These are phyloP conservation scores for Boletellus sp. DNA, from an alignment of 768 basidiomycete genomes.

Conservation along the genomic window DNA sequence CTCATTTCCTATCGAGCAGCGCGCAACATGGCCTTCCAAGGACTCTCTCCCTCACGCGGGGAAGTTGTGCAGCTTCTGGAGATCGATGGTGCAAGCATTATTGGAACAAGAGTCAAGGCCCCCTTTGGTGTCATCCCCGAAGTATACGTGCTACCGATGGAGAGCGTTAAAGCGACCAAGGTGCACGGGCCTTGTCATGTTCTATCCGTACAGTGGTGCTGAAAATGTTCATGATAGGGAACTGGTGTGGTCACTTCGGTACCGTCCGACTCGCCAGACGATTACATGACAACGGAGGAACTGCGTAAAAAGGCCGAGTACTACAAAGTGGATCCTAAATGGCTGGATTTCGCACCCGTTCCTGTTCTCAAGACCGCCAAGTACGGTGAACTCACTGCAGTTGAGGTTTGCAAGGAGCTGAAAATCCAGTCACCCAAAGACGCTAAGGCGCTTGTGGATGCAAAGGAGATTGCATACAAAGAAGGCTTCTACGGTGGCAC, in stretches of 20 bases:
- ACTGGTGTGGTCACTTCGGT: slow-evolving; percentile 98
- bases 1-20: slow-evolving; percentile 86
- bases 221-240: slow-evolving; percentile 48
- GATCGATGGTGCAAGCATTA: slow-evolving; percentile 71
- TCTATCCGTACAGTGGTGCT: background rate
- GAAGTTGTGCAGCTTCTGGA: slow-evolving; percentile 70
- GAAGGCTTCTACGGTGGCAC: slow-evolving; percentile 96
- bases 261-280: slow-evolving; percentile 97
- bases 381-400: slow-evolving; percentile 91
- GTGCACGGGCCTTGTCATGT: slow-evolving; percentile 32
- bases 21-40: slow-evolving; percentile 98
- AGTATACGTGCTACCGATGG: slow-evolving; percentile 98
- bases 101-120: slow-evolving; percentile 89
- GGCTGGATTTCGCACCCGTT: slow-evolving; percentile 81
- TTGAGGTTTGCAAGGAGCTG: slow-evolving; percentile 75
- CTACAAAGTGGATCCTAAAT: slow-evolving; percentile 89
- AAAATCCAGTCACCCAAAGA: slow-evolving; percentile 98
- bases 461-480: slow-evolving; percentile 97
- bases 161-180: slow-evolving; percentile 93
- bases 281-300: slow-evolving; percentile 85
- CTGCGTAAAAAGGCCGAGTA: slow-evolving; percentile 94
- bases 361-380: slow-evolving; percentile 85
- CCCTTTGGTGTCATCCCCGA: slow-evolving; percentile 79
- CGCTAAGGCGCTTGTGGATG: slow-evolving; percentile 86
- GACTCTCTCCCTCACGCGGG: slow-evolving; percentile 68